These are phyloP conservation scores for Liquidambar formosana DNA, from an alignment of 164 flowering plant species.

Conservation along the genomic window DNA sequence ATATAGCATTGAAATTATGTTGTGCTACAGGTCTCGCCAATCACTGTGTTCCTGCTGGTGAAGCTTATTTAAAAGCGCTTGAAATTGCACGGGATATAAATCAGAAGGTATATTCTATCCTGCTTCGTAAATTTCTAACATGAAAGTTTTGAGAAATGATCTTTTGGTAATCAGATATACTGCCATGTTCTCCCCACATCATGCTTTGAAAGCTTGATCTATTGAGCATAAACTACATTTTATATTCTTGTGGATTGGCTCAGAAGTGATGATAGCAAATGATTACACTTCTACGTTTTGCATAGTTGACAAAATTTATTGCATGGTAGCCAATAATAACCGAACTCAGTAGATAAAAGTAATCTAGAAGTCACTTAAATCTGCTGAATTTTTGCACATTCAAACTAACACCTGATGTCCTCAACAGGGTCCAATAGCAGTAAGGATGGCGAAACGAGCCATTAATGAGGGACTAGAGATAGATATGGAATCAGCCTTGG, in stretches of 20 bases:
- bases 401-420: neutral
- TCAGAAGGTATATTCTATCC: constrained; percentile 55
- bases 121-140: neutral
- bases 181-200: no score
- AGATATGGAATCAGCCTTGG: constrained; percentile 53
- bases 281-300: no score
- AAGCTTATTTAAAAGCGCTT: constrained; percentile 79
- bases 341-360: no score
- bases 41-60: constrained; percentile 75
- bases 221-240: no score
- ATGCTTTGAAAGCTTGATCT: no score
- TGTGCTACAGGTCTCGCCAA: constrained; percentile 73
- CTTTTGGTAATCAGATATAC: neutral
- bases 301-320: no score
- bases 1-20: constrained; percentile 7
- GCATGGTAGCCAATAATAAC: no score
- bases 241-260: neutral
- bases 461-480: constrained; percentile 66
- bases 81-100: constrained; percentile 81
- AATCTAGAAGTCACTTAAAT: neutral
- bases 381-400: neutral
- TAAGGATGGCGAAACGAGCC: constrained; percentile 85
- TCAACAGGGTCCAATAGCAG: constrained; percentile 83
- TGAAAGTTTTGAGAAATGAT: neutral
- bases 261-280: no score